phyloP scores from a whole-genome alignment of 768 basidiomycete genomes.

The Daedaleopsis sinensis region DNA sequence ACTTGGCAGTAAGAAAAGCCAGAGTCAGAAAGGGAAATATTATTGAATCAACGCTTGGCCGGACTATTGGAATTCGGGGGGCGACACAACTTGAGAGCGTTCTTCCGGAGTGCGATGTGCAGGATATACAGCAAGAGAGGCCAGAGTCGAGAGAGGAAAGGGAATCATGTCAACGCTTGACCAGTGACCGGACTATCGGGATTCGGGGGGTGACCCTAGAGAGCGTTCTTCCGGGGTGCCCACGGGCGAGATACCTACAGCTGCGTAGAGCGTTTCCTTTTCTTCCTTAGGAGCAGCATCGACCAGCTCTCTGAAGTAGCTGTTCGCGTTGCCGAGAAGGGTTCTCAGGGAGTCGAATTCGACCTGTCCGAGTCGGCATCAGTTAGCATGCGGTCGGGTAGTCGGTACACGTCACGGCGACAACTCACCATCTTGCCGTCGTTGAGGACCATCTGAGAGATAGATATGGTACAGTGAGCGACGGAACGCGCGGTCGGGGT shows the following conservation, averaged over 20 bases:
- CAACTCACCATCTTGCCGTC: conserved; percentile 37
- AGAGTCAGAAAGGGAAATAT: too few species aligned
- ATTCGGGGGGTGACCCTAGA: too few species aligned
- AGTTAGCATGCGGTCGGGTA: not conserved
- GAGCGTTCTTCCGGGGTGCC: not conserved
- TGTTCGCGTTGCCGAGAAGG: conserved; percentile 45
- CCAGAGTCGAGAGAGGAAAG: too few species aligned
- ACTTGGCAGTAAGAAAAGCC: too few species aligned
- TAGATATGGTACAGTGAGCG: not conserved
- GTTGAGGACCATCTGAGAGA: conserved; percentile 40
- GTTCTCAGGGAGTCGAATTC: conserved; percentile 53
- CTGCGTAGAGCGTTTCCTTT: not conserved
- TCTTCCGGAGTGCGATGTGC: not conserved
- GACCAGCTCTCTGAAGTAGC: not conserved
- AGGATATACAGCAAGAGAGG: too few species aligned
- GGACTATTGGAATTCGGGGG: too few species aligned
- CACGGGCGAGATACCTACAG: not conserved
- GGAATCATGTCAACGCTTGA: too few species aligned
- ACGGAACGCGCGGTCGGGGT: not conserved
- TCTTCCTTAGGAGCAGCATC: not conserved
- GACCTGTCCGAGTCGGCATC: conserved; percentile 23
- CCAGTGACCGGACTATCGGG: too few species aligned
- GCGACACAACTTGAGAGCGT: not conserved
- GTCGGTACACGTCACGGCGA: not conserved
- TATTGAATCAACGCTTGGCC: too few species aligned